phyloP scores from a whole-genome alignment of 768 basidiomycete genomes.

The Hygrophorus pudorinus region DNA sequence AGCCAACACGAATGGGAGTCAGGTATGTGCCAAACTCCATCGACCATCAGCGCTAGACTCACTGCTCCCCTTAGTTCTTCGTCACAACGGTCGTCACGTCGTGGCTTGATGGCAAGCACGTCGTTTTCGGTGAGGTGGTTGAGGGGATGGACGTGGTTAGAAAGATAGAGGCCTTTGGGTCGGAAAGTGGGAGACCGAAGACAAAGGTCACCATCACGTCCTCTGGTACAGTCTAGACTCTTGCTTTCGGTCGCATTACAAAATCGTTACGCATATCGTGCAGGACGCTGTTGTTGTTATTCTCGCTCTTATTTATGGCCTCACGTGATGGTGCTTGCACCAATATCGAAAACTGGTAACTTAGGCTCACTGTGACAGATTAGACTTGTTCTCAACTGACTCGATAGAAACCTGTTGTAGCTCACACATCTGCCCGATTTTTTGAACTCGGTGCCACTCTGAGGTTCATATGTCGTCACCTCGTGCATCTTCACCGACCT shows the following conservation, averaged over 20 bases:
- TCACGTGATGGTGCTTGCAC: too few species aligned
- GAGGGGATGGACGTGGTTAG: slow-evolving; percentile 59
- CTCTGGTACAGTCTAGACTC: slow-evolving; percentile 32
- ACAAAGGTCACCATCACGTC: slow-evolving; percentile 47
- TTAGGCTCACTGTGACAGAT: too few species aligned
- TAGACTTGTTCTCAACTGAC: too few species aligned
- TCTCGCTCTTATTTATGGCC: not conserved
- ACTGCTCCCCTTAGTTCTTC: slow-evolving; percentile 50
- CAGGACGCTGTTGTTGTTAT: too few species aligned
- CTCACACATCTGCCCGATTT: too few species aligned
- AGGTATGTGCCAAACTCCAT: slow-evolving; percentile 12
- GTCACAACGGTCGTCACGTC: slow-evolving; percentile 70
- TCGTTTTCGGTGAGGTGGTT: slow-evolving; percentile 69
- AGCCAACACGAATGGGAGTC: slow-evolving; percentile 75
- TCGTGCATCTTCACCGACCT: too few species aligned
- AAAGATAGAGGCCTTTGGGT: slow-evolving; percentile 40
- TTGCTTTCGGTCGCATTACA: not conserved
- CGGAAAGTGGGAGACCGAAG: slow-evolving; percentile 26
- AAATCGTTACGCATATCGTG: too few species aligned
- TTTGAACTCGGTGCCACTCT: too few species aligned
- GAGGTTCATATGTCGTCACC: too few species aligned
- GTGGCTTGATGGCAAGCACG: slow-evolving; percentile 79
- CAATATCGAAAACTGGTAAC: too few species aligned
- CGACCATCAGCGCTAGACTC: not conserved
- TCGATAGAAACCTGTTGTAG: too few species aligned